These are phyloP conservation scores for Filobasidium uniguttulatum DNA, from an alignment of 1,284 basidiomycete species.

Conservation along the genomic window DNA sequence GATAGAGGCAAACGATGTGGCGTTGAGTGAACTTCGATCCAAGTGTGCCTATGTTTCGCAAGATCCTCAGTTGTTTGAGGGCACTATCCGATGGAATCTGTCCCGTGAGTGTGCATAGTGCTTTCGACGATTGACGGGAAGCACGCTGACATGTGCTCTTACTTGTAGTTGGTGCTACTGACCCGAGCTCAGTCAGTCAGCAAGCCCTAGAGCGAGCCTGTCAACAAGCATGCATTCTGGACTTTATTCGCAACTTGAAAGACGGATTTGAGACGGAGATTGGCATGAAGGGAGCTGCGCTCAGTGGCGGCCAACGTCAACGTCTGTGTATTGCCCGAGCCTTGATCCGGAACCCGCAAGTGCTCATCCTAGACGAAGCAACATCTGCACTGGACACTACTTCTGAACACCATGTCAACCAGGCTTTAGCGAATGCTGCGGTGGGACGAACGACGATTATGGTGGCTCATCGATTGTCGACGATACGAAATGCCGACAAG, in stretches of 20 bases:
- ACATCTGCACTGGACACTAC: constrained; percentile 82
- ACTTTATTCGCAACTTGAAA: constrained; percentile 27
- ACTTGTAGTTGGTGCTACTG: constrained; percentile 27
- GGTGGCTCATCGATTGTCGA: too few species aligned
- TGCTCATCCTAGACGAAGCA: constrained; percentile 45
- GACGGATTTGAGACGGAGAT: too few species aligned
- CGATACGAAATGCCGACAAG: too few species aligned
- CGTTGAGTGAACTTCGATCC: constrained; percentile 27
- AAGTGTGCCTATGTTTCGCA: too few species aligned
- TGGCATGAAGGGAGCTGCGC: constrained; percentile 36
- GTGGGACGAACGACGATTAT: constrained; percentile 43
- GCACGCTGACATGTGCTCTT: too few species aligned
- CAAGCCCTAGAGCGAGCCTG: constrained; percentile 33
- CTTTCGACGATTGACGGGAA: too few species aligned
- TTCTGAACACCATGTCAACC: constrained; percentile 80
- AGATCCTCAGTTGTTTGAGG: constrained; percentile 37
- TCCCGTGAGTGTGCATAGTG: too few species aligned
- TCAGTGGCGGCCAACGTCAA: constrained; percentile 39
- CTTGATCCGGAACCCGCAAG: constrained; percentile 39
- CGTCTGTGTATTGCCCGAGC: constrained; percentile 40
- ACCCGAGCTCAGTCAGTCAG: constrained; percentile 28
- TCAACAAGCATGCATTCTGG: constrained; percentile 25
- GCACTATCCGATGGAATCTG: constrained; percentile 26
- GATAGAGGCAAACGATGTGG: constrained; percentile 30
- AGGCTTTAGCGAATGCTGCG: constrained; percentile 84